phyloP scores from a whole-genome alignment of 306 rosid genomes.

The Medicago arabica region DNA sequence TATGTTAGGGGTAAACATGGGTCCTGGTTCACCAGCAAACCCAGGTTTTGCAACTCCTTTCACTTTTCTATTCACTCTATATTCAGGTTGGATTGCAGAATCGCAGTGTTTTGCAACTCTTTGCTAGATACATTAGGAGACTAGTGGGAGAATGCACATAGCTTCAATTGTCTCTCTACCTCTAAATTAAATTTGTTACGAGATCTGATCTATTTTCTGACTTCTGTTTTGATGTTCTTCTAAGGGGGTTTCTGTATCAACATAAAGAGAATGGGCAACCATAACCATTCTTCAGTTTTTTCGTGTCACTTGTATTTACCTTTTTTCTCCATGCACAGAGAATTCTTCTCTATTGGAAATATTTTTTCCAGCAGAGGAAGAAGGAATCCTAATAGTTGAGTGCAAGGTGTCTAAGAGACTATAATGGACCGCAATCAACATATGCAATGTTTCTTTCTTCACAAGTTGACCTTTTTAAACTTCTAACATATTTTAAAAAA shows the following conservation, averaged over 20 bases:
- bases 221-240: slow-evolving; percentile 6
- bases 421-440: neutral
- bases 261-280: neutral
- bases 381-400: slow-evolving; percentile 26
- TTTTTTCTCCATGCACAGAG: neutral
- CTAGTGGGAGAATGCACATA: slow-evolving; percentile 1
- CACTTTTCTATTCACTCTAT: too few relatives aligned
- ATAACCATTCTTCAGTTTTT: neutral
- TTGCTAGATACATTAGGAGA: slow-evolving; percentile 11
- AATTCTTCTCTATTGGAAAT: slow-evolving; percentile 15
- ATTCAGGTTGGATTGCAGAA: neutral
- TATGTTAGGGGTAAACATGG: slow-evolving; percentile 2
- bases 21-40: neutral
- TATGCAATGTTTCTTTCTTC: neutral
- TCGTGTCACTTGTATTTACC: slow-evolving; percentile 5
- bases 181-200: neutral
- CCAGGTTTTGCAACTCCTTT: too few relatives aligned
- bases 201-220: neutral
- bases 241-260: neutral
- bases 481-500: neutral
- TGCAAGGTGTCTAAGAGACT: neutral
- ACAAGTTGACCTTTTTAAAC: neutral
- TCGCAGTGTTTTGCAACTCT: slow-evolving; percentile 3
- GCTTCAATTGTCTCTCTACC: neutral
- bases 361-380: slow-evolving; percentile 3